Evolutionary conservation across 805 yeast species (phyloP), one percentile per base, ranked within the genome.

Genomic region (Isabelozyma heimii): DNA sequence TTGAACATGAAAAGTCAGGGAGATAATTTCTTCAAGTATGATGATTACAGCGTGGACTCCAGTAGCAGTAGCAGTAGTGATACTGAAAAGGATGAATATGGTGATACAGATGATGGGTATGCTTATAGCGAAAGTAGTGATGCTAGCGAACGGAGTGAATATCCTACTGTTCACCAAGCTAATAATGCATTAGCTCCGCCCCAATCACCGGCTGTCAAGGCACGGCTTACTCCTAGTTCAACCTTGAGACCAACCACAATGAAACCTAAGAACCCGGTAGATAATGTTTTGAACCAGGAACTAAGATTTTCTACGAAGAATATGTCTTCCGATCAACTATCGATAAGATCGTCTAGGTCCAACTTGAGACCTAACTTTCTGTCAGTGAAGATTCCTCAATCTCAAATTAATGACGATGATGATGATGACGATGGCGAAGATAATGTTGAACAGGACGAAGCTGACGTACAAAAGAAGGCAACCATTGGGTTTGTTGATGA

Each of bases 331-430:
- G 73, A 67, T 47, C 66, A 59, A 35, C 33, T 65, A 6, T 70
- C 77, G 1, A 48, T 63, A 8, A 60, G 68, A 42, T 65, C 76
- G 1, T 64, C 73, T 1, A 58, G 62, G 13, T 63, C 74, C 13
- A 70, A 72, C 48, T 64, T 74, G 38, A 73, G 81, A 43, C 89
- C 91, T 0, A 81, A 81, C 42, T 84, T 88, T 55, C 81, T 87
- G 35, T 85, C 92, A 2, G 85, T 82, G 40, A 83, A 86, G 44
- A 75, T 87, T 44, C 94, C 94, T 1, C 77, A 81, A 51, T 81
- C 92, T 0, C 82, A 77, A 51, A 76, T 87, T 0, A 67, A 83
- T 43, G 89, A 84, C 49, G 86, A 84, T 52, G 89, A 86, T 0
- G 80, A 79, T 16, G 91, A 88, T 13, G 65, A 81, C 43, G 87